Evolutionary conservation across 257 asterid genomes (phyloP).

Genomic region (Solanum raphanifolium): DNA sequence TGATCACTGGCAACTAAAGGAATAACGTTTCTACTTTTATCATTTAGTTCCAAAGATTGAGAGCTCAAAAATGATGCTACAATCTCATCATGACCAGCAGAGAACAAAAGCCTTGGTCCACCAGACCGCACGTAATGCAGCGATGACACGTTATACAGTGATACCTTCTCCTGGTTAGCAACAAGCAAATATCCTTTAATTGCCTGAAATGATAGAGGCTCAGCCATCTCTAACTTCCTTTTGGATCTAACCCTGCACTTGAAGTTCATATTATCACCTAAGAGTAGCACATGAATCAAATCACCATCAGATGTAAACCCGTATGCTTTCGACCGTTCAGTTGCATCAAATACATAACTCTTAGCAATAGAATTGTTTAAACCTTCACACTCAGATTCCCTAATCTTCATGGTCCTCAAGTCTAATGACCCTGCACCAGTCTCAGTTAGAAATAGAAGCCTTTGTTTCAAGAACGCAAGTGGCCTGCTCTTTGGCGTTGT

Average conservation of each 20-base stretch:
- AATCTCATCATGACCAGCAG: slow-evolving; percentile 56
- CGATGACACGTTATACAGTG: slow-evolving; percentile 71
- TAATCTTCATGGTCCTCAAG: slow-evolving; percentile 80
- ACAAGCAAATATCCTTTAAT: slow-evolving; percentile 76
- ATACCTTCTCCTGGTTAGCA: slow-evolving; percentile 47
- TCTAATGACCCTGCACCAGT: slow-evolving; percentile 94
- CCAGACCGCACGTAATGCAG: slow-evolving; percentile 76
- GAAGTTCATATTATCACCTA: slow-evolving; percentile 84
- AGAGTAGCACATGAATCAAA: slow-evolving; percentile 61
- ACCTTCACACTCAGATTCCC: slow-evolving; percentile 87
- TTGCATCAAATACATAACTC: slow-evolving; percentile 67
- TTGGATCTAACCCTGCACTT: slow-evolving; percentile 79
- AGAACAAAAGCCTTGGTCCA: slow-evolving; percentile 56
- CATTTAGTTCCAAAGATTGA: slow-evolving; percentile 19
- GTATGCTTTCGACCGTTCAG: slow-evolving; percentile 77
- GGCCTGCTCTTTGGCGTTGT: slow-evolving; percentile 54
- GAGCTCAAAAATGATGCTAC: slow-evolving; percentile 44
- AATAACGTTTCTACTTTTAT: slow-evolving; percentile 4
- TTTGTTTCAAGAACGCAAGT: slow-evolving; percentile 74
- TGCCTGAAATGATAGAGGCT: slow-evolving; percentile 61
- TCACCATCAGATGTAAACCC: slow-evolving; percentile 72
- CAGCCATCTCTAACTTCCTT: slow-evolving; percentile 51
- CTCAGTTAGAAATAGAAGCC: slow-evolving; percentile 83
- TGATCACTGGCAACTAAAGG: slow-evolving; percentile 65
- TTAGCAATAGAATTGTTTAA: slow-evolving; percentile 48